Conservation (phyloP, 2,329 filamentous ascomycete species). For the Verticillium nubilum region DNA sequence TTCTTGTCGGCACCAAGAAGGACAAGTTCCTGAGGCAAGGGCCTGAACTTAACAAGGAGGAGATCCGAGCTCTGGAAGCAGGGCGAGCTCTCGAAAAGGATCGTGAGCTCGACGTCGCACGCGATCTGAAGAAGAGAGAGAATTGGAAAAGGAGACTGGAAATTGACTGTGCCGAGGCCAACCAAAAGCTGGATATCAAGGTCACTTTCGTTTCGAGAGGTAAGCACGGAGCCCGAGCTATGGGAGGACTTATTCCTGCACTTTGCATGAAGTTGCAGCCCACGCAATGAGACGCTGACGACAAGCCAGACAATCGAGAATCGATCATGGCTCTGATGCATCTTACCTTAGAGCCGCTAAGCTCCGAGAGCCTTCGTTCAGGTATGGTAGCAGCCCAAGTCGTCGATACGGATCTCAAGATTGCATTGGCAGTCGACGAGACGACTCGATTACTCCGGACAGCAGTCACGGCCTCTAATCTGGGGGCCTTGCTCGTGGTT, state of each 20-base stretch:
- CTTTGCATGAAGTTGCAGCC: background rate
- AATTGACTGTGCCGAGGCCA: background rate
- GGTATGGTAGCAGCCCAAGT: slow-evolving; percentile 7
- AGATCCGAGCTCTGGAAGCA: slow-evolving; percentile 3
- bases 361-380: background rate
- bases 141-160: slow-evolving; percentile 7
- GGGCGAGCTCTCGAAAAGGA: slow-evolving; percentile 9
- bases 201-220: slow-evolving; percentile 5
- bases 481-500: slow-evolving; percentile 5
- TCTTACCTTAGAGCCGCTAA: background rate
- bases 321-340: slow-evolving; percentile 7
- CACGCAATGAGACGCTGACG: background rate
- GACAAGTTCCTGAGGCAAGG: slow-evolving; percentile 16
- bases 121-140: slow-evolving; percentile 7
- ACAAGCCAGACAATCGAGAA: slow-evolving; percentile 6
- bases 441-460: slow-evolving; percentile 9
- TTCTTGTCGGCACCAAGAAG: slow-evolving; percentile 21
- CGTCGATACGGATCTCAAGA: slow-evolving; percentile 6
- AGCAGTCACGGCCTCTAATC: background rate
- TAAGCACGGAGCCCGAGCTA: background rate
- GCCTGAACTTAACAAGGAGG: slow-evolving; percentile 13
- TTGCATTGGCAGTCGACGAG: slow-evolving; percentile 6
- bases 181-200: background rate
- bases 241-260: background rate
- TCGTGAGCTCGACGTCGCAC: slow-evolving; percentile 10